Evolutionary conservation across 768 basidiomycete genomes (phyloP).

Genomic region (Strobilomyces dryophilus): DNA sequence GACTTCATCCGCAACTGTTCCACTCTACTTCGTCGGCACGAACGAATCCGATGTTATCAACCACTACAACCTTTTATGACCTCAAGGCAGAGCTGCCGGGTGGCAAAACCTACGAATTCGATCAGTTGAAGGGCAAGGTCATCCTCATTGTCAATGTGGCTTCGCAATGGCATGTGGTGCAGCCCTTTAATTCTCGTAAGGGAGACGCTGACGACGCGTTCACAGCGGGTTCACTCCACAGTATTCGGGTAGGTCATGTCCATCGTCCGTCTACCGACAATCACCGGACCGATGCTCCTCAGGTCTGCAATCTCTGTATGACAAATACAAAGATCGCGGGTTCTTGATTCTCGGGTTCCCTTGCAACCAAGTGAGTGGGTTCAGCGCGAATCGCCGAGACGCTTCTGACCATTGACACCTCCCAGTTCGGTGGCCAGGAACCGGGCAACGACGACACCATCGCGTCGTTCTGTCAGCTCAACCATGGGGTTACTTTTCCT

Average conservation of each 20-base stretch:
- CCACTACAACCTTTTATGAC: conserved; percentile 50
- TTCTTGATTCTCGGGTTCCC: conserved; percentile 88
- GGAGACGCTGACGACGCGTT: conserved; percentile 1
- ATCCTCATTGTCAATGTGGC: conserved; percentile 79
- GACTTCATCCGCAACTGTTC: conserved; percentile 8
- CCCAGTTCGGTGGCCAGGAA: conserved; percentile 81
- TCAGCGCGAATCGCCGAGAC: neutral
- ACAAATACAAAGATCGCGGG: conserved; percentile 74
- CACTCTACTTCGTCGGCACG: conserved; percentile 11
- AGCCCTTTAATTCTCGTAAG: neutral
- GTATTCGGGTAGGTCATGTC: conserved; percentile 50
- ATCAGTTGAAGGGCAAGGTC: conserved; percentile 69
- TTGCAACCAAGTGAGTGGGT: conserved; percentile 66
- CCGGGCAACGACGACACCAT: conserved; percentile 78
- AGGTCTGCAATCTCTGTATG: conserved; percentile 78
- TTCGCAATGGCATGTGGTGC: conserved; percentile 51
- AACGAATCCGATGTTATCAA: conserved; percentile 16
- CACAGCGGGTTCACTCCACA: conserved; percentile 80
- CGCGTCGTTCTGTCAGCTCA: conserved; percentile 67
- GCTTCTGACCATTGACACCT: neutral
- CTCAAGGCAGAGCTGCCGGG: conserved; percentile 63
- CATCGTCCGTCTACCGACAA: neutral
- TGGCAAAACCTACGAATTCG: conserved; percentile 55
- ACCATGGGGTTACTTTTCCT: conserved; percentile 88
- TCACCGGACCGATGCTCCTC: neutral